phyloP scores from a whole-genome alignment of 768 basidiomycete species.

The Asterophora lycoperdoides region DNA sequence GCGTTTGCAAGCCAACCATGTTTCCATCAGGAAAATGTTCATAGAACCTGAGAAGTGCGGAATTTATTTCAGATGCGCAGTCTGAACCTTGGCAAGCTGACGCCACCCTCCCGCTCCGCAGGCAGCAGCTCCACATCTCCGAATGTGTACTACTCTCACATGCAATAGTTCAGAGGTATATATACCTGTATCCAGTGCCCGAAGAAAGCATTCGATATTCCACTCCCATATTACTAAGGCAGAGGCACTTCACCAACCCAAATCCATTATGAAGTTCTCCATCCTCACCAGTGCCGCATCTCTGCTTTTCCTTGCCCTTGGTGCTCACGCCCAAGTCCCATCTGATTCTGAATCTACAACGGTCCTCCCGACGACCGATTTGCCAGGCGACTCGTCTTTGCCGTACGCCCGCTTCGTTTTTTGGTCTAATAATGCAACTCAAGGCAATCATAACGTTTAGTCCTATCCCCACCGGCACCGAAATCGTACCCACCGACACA shows the following conservation, averaged over 20 bases:
- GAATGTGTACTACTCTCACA: no score
- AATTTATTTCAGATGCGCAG: no score
- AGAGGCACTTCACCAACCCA: background rate
- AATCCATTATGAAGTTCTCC: conserved; percentile 12
- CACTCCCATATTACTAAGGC: no score
- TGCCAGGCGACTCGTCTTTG: background rate
- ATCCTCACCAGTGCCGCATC: conserved; percentile 4
- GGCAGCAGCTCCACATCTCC: no score
- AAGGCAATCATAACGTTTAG: background rate
- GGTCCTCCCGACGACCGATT: background rate
- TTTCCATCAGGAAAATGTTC: no score
- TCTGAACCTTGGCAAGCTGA: no score
- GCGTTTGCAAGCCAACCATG: no score
- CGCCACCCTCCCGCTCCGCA: no score
- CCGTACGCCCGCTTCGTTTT: conserved; percentile 4
- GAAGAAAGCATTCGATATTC: no score
- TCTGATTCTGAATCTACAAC: background rate
- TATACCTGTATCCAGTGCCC: no score
- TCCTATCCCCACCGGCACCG: background rate
- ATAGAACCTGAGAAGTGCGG: no score
- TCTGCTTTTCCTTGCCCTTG: conserved; percentile 1
- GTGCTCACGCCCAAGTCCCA: background rate
- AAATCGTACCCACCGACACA: background rate
- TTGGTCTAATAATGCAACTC: background rate
- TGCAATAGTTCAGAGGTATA: no score